A percentile compares a stretch with the other conserved stretches of the same genome.
These are phyloP conservation scores for Geotrichum ghanense DNA, from an alignment of 805 yeast species.

Conservation along the genomic window DNA sequence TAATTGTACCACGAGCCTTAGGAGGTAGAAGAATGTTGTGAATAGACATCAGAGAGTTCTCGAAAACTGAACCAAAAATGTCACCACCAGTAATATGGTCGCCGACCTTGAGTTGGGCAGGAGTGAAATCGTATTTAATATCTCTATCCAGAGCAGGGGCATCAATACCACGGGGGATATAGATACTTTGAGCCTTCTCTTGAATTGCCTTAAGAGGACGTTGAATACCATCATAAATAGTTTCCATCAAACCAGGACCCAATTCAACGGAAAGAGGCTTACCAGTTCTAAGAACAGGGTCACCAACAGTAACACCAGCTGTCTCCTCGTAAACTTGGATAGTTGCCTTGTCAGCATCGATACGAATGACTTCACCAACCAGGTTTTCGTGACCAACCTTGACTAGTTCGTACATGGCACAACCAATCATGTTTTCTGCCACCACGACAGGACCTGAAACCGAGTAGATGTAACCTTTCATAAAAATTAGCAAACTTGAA, in stretches of 20 bases:
- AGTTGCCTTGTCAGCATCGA: constrained; percentile 92
- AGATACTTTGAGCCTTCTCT: constrained; percentile 79
- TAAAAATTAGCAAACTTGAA: not conserved
- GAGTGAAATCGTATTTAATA: constrained; percentile 75
- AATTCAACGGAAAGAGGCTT: constrained; percentile 97
- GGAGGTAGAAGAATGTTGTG: constrained; percentile 96
- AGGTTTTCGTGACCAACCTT: constrained; percentile 94
- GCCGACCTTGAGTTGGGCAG: constrained; percentile 71
- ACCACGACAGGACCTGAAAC: constrained; percentile 97
- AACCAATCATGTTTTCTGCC: constrained; percentile 98
- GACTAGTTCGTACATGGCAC: constrained; percentile 99
- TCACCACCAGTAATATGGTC: constrained; percentile 99
- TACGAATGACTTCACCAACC: constrained; percentile 98
- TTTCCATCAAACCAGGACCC: constrained; percentile 99
- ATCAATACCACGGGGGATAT: constrained; percentile 97
- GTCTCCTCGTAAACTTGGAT: constrained; percentile 99
- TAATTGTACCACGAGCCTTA: constrained; percentile 95
- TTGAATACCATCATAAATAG: constrained; percentile 98
- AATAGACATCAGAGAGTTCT: constrained; percentile 83
- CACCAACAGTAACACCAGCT: constrained; percentile 98
- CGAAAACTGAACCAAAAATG: constrained; percentile 85
- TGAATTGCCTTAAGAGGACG: constrained; percentile 94
- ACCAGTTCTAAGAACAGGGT: constrained; percentile 96
- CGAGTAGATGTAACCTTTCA: constrained; percentile 50
- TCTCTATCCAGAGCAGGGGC: constrained; percentile 89